A percentile compares a stretch with the other conserved stretches of the same genome.
phyloP scores from a whole-genome alignment of 805 yeast genomes.

The Candida hispaniensis region DNA sequence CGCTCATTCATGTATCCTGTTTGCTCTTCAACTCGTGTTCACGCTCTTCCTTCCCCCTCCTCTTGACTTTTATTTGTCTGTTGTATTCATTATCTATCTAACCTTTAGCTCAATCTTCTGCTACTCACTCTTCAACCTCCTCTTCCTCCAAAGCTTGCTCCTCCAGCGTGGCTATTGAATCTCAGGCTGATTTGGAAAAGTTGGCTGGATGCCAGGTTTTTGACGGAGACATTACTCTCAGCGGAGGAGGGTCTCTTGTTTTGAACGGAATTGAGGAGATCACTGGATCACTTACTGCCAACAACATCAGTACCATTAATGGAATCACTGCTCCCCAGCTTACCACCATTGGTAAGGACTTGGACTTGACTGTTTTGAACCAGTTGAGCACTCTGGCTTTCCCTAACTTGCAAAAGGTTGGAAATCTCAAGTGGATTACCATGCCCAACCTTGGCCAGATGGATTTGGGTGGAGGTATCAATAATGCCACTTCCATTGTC shows the following conservation, averaged over 20 bases:
- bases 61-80: no score
- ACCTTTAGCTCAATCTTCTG: conserved; percentile 32
- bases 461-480: conserved; percentile 59
- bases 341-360: conserved; percentile 60
- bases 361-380: conserved; percentile 54
- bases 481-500: conserved; percentile 57
- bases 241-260: conserved; percentile 44
- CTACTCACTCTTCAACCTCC: conserved; percentile 40
- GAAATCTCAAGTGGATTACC: conserved; percentile 61
- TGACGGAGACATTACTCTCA: conserved; percentile 64
- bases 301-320: conserved; percentile 52
- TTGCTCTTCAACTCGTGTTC: no score
- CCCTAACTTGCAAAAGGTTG: conserved; percentile 73
- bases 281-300: conserved; percentile 62
- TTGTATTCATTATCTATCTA: no score
- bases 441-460: conserved; percentile 71
- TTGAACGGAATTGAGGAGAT: conserved; percentile 67
- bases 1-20: no score
- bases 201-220: conserved; percentile 67
- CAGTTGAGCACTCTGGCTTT: conserved; percentile 56
- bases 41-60: no score
- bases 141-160: conserved; percentile 25
- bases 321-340: conserved; percentile 71
- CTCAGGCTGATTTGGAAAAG: conserved; percentile 65
- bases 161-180: conserved; percentile 58